Conservation (phyloP, 495 filamentous ascomycete genomes). For the Filosporella fistucella region DNA sequence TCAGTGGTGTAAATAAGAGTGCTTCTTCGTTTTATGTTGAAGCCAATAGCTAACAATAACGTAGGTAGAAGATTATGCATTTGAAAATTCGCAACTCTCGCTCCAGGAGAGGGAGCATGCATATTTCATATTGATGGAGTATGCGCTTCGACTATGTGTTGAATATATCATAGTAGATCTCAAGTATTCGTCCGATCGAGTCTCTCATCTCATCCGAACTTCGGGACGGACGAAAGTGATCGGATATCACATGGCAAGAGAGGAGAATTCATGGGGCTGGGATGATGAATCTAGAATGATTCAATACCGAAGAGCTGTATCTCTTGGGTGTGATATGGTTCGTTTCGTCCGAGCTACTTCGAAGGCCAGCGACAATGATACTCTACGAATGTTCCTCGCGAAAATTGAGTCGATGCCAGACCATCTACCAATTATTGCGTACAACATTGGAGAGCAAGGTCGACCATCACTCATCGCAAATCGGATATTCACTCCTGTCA, state of each 20-base stretch:
- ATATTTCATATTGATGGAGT: constrained; percentile 59
- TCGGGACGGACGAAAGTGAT: constrained; percentile 73
- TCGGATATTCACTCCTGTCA: constrained; percentile 61
- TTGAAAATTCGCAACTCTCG: constrained; percentile 28
- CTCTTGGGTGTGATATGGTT: constrained; percentile 65
- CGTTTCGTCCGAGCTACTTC: constrained; percentile 61
- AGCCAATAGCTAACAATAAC: not conserved
- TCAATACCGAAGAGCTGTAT: constrained; percentile 51
- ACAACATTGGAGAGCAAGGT: constrained; percentile 66
- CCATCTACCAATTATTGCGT: constrained; percentile 57
- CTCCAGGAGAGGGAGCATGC: constrained; percentile 29
- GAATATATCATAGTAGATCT: constrained; percentile 71
- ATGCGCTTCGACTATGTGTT: constrained; percentile 66
- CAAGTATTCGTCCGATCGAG: constrained; percentile 39
- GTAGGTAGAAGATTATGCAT: constrained; percentile 47
- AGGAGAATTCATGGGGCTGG: constrained; percentile 53
- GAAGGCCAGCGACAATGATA: constrained; percentile 52
- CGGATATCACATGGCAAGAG: constrained; percentile 53
- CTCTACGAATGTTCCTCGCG: constrained; percentile 49
- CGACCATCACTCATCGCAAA: constrained; percentile 65
- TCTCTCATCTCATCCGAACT: constrained; percentile 48
- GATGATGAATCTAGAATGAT: constrained; percentile 51
- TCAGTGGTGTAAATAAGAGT: too few species aligned
- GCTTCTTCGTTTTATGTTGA: not conserved
- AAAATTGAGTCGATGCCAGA: constrained; percentile 36